Evolutionary conservation across 2,329 filamentous ascomycete species (phyloP).

Genomic region (Byssothecium circinans): DNA sequence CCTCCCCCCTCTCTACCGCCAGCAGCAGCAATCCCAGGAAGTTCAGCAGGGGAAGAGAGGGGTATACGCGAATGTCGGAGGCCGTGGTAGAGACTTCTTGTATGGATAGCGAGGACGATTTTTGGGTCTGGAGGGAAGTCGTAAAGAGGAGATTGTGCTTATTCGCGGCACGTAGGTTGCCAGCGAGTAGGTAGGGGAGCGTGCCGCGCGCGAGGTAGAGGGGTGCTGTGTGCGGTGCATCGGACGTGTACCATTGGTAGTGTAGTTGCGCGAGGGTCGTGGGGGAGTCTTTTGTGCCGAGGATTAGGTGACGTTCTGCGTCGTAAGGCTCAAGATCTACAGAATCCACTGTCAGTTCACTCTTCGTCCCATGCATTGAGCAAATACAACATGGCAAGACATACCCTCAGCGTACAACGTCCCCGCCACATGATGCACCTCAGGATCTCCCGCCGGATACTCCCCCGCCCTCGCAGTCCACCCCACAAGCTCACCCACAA

Average conservation of each 20-base stretch:
- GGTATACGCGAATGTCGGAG: conserved; percentile 80
- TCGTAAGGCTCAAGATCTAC: conserved; percentile 87
- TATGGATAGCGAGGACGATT: conserved; percentile 61
- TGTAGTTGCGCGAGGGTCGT: conserved; percentile 80
- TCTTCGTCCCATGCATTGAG: background rate
- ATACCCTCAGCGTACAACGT: conserved; percentile 79
- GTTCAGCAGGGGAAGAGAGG: conserved; percentile 90
- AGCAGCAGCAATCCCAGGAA: conserved; percentile 85
- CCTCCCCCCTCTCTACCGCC: conserved; percentile 76
- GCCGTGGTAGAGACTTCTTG: conserved; percentile 78
- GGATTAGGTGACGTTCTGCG: conserved; percentile 83
- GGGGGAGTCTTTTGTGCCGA: conserved; percentile 87
- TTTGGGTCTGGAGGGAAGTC: conserved; percentile 62
- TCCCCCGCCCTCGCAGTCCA: conserved; percentile 89
- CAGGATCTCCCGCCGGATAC: conserved; percentile 87
- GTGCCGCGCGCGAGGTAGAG: conserved; percentile 84
- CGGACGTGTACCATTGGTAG: conserved; percentile 90
- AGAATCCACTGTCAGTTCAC: conserved; percentile 4
- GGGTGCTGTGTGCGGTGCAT: conserved; percentile 84
- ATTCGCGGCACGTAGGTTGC: conserved; percentile 88
- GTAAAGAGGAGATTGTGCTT: conserved; percentile 78
- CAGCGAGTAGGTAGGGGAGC: conserved; percentile 85
- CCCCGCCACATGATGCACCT: conserved; percentile 90
- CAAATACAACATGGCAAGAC: too few relatives aligned
- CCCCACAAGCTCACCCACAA: conserved; percentile 81